Base-by-base conservation (phyloP, 2,329 filamentous ascomycete species). In the Apiospora phragmitis region DNA sequence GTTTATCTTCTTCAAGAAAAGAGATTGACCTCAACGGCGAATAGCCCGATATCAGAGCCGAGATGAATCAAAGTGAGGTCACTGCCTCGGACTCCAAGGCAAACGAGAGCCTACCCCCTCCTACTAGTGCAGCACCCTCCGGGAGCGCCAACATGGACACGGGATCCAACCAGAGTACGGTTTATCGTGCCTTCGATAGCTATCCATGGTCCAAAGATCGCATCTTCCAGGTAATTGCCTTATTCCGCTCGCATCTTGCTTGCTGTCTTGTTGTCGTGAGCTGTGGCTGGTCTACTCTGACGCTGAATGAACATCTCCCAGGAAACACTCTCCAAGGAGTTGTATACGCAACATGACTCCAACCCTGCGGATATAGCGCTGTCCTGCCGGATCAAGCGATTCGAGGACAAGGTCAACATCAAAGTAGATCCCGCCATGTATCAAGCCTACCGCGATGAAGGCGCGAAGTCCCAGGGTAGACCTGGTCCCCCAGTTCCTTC, bases 181-280 rank as follows among this genome's bases (percentile, higher is more conserved):
- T 62, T 1, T 68, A 69, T 29, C 59, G 68, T 9, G 70, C 71
- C 29, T 72, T 72, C 55, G 71, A 72, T 18, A 70, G 49, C 42
- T 72, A 72, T 24, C 71, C 71, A 41, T 72, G 71, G 71, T 16
- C 69, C 47, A 72, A 71, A 47, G 71, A 72, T 55, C 67, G 51
- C 14, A 24, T 32, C 21, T 72, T 72, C 26, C 71, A 72, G 65
- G 71, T 70, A 29, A 69, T 12, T 21, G 1, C 1, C 4, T 49
- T 21, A 1, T 35, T 29, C 4, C n/a, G n/a, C n/a, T n/a, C n/a
- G n/a, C n/a, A n/a, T 32, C 14, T 38, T 11, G 49, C 32, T 47
- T 16, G 16, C 2, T 38, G 21, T 2, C 21, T 41, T 47, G 45
- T 29, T 70, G 24, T 8, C 51, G 9, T 51, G n/a, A 18, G n/a